Conservation (phyloP, 163 green algal genomes). For the Chlamydomonas reinhardtii region DNA sequence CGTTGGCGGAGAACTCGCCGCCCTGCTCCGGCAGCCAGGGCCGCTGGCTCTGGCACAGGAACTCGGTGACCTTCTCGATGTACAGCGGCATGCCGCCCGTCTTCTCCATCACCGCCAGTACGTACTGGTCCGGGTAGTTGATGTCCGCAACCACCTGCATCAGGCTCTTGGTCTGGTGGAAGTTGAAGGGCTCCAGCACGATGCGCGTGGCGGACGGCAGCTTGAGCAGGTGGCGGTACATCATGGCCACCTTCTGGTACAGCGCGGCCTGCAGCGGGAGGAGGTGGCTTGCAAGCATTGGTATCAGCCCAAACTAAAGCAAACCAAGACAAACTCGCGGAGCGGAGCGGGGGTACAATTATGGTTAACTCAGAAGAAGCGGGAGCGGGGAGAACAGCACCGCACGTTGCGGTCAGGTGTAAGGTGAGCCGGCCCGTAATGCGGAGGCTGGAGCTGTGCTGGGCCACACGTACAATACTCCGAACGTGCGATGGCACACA, state of each 20-base stretch:
- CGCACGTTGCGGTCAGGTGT: too few relatives aligned
- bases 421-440: too few relatives aligned
- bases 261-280: constrained; percentile 48
- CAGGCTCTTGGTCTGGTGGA: constrained; percentile 67
- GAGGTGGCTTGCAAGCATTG: too few relatives aligned
- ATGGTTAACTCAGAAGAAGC: too few relatives aligned
- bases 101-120: constrained; percentile 76
- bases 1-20: constrained; percentile 59
- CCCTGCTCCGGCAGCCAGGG: constrained; percentile 58
- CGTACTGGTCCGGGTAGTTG: constrained; percentile 64
- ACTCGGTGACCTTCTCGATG: constrained; percentile 74
- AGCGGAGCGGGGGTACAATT: too few relatives aligned
- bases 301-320: background rate
- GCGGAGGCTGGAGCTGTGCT: too few relatives aligned
- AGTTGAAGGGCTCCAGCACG: constrained; percentile 71
- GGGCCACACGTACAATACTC: too few relatives aligned
- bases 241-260: constrained; percentile 59
- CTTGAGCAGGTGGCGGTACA: constrained; percentile 59
- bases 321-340: too few relatives aligned
- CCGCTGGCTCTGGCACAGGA: constrained; percentile 62
- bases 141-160: constrained; percentile 59
- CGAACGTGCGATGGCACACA: too few relatives aligned
- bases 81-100: constrained; percentile 82
- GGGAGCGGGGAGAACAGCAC: too few relatives aligned
- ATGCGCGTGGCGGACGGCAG: constrained; percentile 66